Base-by-base conservation (phyloP, 768 basidiomycete genomes). In the Collybia sp. region DNA sequence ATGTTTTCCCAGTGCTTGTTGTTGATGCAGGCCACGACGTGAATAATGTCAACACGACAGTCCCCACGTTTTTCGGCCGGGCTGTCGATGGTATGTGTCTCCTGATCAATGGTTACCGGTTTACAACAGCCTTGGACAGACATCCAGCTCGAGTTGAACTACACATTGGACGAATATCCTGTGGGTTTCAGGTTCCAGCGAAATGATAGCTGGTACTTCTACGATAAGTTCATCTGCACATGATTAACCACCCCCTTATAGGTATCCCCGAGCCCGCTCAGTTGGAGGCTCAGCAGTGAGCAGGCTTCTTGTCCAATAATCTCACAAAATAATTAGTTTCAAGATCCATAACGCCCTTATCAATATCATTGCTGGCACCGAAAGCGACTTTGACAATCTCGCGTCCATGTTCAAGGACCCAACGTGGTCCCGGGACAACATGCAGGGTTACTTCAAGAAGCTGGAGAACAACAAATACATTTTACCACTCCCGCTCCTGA, bases 341-440 rank as follows among this genome's bases (percentile, higher is more conserved):
- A 19, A 64, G 62, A 38, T 61, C 6, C 59, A 63, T 46, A 65
- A 65, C 43, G 63, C 57, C 5, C 51, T 63, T 54, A 54, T 62
- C 44, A 65, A 63, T 43, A 56, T 62, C 31, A 56, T 65, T 15
- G 53, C 52, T 2, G 53, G 49, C 12, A 60, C 62, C 16, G 25
- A 49, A 16, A 41, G 49, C 15, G 62, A 63, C 47, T 62, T 62
- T 33, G 54, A 65, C 45, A 48, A 49, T 18, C 40, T 63, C 10
- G 63, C 62, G 0, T 13, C 45, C 12, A 53, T 47, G 12, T 64
- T 62, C 42, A 49, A 56, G n/a, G 61, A 66, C 40, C 9, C 43
- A 11, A 55, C 58, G 0, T 65, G 64, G 64, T 60, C 57, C 2
- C 42, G 55, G 39, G 44, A 56, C 13, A 62, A 60, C 40, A 63